Evolutionary conservation across 140 eudicot genomes (phyloP), one percentile per base, ranked within the genome.

Genomic region (Oenanthe javanica): DNA sequence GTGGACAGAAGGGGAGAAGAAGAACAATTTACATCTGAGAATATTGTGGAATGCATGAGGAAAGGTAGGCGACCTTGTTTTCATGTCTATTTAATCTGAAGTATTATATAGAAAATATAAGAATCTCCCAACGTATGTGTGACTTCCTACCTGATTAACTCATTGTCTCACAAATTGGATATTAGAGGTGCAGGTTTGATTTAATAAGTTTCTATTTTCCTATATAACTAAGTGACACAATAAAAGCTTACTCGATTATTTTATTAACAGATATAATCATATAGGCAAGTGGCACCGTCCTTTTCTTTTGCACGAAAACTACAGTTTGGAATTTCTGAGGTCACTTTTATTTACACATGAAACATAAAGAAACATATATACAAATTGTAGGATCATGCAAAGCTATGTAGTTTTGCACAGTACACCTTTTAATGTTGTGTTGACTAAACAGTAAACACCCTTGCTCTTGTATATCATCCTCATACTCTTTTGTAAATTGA

Each of bases 1-100:
- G 93, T 87, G 52, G 97, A 88, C 55, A 83, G 93, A 85, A 86
- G 89, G 86, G 96, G 93, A 69, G 97, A 92, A 83, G 91, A 89
- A 82, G 88, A 87, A 55, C 94, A 86, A 45, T 94, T 94, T 80
- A 92, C 88, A 77, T 81, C 87, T 36, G 96, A 92, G 21, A 83
- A 94, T 83, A 89, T 94, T 54, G 51, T 25, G 77, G 88, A 90
- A 47, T 94, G 98, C 79, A 80, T 92, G 95, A 87, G 85, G 77
- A 94, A 94, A 90, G 96, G 96, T 92, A 84, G 14, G 57, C 11
- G 12, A 50, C n/a, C 25, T 64, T 81, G 77, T 75, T 76, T 19
- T 49, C 40, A 13, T 42, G 67, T 42, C 19, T 76, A 19, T 23
- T 11, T 52, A 52, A 47, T 14, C 23, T 47, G 54, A 25, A 76